Conservation (phyloP, 129 eudicot species). For the Lonicera japonica region DNA sequence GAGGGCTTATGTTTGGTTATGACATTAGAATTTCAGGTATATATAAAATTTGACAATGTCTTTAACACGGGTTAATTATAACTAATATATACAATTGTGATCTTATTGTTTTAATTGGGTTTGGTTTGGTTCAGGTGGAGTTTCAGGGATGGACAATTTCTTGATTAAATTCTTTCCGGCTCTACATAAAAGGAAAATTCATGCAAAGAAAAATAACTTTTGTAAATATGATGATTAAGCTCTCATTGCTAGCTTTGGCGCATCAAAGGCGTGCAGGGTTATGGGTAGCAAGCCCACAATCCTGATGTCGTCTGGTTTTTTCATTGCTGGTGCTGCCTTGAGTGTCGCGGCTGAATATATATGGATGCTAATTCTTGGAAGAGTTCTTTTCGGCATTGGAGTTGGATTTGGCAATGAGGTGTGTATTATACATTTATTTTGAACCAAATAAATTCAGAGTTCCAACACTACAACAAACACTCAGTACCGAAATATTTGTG, state of each 20-base stretch:
- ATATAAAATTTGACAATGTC: too few relatives aligned
- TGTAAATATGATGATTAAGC: not conserved
- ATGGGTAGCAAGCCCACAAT: slow-evolving; percentile 33
- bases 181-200: not conserved
- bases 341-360: slow-evolving; percentile 12
- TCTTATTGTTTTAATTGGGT: too few relatives aligned
- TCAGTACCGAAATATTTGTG: not conserved
- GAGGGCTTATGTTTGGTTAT: slow-evolving; percentile 99
- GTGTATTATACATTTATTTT: too few relatives aligned
- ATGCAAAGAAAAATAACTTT: not conserved
- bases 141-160: not conserved
- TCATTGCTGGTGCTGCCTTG: slow-evolving; percentile 19
- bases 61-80: too few relatives aligned
- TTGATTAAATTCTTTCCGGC: not conserved
- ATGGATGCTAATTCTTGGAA: slow-evolving; percentile 33
- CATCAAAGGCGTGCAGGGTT: slow-evolving; percentile 16
- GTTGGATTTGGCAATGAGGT: slow-evolving; percentile 50
- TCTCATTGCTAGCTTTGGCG: not conserved
- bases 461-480: too few relatives aligned
- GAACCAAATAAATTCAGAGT: too few relatives aligned
- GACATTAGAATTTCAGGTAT: slow-evolving; percentile 93
- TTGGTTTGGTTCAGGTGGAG: not conserved
- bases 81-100: too few relatives aligned
- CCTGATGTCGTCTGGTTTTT: slow-evolving; percentile 13
- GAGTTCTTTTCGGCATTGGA: slow-evolving; percentile 39